Evolutionary conservation across 208 protist species (phyloP).

Genomic region (Leishmania aethiopica): DNA sequence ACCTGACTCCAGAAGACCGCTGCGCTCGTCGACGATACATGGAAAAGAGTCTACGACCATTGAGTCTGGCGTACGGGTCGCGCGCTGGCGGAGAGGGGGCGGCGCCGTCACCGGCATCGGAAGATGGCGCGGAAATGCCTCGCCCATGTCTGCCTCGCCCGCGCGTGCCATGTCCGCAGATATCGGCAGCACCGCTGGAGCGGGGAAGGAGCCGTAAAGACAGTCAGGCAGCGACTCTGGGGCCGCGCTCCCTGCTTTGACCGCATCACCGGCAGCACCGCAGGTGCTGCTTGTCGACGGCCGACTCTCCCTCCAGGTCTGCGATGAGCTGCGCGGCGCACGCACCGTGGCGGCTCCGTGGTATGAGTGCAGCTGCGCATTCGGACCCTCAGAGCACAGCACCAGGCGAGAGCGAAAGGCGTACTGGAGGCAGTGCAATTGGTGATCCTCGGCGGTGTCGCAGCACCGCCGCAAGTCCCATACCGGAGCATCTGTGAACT

Average conservation of each 20-base stretch:
- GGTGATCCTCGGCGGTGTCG: slow-evolving; percentile 21
- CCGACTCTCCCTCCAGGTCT: slow-evolving; percentile 6
- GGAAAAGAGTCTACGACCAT: not conserved
- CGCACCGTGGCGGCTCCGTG: slow-evolving; percentile 39
- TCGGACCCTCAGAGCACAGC: slow-evolving; percentile 65
- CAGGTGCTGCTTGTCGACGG: not conserved
- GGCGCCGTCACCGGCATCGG: slow-evolving; percentile 15
- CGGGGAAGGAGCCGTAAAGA: not conserved
- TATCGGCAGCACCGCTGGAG: not conserved
- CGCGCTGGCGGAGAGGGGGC: slow-evolving; percentile 10
- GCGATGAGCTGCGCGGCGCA: slow-evolving; percentile 16
- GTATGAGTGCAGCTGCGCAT: slow-evolving; percentile 61
- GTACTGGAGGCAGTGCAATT: slow-evolving; percentile 33
- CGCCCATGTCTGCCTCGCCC: not conserved
- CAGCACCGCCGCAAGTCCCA: not conserved
- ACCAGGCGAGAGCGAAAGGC: slow-evolving; percentile 21
- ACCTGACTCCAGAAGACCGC: not conserved
- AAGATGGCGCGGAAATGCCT: slow-evolving; percentile 3
- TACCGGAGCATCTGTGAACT: not conserved
- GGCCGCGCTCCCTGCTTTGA: not conserved
- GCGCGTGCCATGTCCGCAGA: not conserved
- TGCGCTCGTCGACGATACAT: not conserved
- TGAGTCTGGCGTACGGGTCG: not conserved
- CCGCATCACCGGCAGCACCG: not conserved
- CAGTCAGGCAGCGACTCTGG: not conserved